phyloP scores from a whole-genome alignment of 805 yeast genomes.

The Soucietia sequanensis region DNA sequence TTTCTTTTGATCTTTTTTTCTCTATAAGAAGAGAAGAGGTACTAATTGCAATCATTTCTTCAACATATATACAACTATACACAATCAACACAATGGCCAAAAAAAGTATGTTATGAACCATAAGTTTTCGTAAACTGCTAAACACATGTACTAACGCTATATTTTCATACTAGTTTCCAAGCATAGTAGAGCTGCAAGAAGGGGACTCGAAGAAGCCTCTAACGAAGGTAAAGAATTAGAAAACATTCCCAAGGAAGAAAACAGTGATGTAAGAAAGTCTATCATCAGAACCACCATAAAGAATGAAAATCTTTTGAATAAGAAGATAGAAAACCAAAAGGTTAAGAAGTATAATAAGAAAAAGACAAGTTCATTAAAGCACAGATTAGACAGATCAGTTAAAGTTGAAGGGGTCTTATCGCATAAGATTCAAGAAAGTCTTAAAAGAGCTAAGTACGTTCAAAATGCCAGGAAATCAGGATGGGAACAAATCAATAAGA shows the following conservation, averaged over 20 bases:
- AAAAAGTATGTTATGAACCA: constrained; percentile 33
- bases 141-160: too few relatives aligned
- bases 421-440: constrained; percentile 62
- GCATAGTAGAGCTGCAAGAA: constrained; percentile 75
- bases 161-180: constrained; percentile 48
- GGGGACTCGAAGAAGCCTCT: constrained; percentile 48
- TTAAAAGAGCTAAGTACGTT: constrained; percentile 60
- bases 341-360: constrained; percentile 30
- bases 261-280: constrained; percentile 58
- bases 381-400: constrained; percentile 47
- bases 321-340: constrained; percentile 47
- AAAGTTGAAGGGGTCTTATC: constrained; percentile 55
- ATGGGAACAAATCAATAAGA: constrained; percentile 68
- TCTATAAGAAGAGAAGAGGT: too few relatives aligned
- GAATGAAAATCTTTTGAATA: constrained; percentile 60
- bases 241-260: constrained; percentile 56
- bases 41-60: too few relatives aligned
- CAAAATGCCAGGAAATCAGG: constrained; percentile 64
- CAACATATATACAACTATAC: too few relatives aligned
- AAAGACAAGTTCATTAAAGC: constrained; percentile 27
- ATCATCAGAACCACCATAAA: constrained; percentile 66
- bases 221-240: constrained; percentile 50
- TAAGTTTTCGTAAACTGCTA: not conserved
- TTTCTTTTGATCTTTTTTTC: too few relatives aligned
- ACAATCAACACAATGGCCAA: constrained; percentile 29